Evolutionary conservation across 2,329 filamentous ascomycete species (phyloP).

Genomic region (Coleophoma eucalyptorum): DNA sequence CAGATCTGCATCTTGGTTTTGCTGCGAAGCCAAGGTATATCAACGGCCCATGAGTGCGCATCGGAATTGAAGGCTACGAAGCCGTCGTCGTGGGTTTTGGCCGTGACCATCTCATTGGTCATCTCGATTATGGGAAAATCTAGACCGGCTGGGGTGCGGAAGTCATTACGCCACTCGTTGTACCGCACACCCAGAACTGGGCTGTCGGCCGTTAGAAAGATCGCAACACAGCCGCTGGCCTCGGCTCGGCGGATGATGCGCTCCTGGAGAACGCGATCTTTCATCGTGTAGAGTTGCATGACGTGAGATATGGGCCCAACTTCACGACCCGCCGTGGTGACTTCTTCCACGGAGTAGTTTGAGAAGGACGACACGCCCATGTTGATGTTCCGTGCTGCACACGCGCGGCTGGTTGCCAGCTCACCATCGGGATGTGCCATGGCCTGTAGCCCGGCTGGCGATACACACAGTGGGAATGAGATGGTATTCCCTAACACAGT

Average conservation of each 20-base stretch:
- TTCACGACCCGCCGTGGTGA: slow-evolving; percentile 32
- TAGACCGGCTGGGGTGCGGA: slow-evolving; percentile 35
- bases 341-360: slow-evolving; percentile 37
- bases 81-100: slow-evolving; percentile 17
- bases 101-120: slow-evolving; percentile 8
- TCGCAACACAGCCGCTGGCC: slow-evolving; percentile 15
- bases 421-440: slow-evolving; percentile 49
- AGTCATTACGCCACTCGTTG: slow-evolving; percentile 30
- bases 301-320: slow-evolving; percentile 35
- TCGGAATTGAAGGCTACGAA: slow-evolving; percentile 23
- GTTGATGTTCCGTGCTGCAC: slow-evolving; percentile 37
- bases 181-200: slow-evolving; percentile 13
- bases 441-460: slow-evolving; percentile 44
- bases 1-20: slow-evolving; percentile 46
- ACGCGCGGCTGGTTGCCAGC: slow-evolving; percentile 43
- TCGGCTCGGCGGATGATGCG: slow-evolving; percentile 15
- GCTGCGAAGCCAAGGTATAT: slow-evolving; percentile 45
- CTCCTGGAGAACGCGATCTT: slow-evolving; percentile 35
- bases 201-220: slow-evolving; percentile 21
- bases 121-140: slow-evolving; percentile 15
- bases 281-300: slow-evolving; percentile 50
- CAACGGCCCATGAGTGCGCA: slow-evolving; percentile 39
- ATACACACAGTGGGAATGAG: slow-evolving; percentile 33
- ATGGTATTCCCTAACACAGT: slow-evolving; percentile 40
- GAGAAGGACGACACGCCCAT: slow-evolving; percentile 39